phyloP scores from a whole-genome alignment of 2,329 filamentous ascomycete genomes.

The Cordyceps pruinosa region DNA sequence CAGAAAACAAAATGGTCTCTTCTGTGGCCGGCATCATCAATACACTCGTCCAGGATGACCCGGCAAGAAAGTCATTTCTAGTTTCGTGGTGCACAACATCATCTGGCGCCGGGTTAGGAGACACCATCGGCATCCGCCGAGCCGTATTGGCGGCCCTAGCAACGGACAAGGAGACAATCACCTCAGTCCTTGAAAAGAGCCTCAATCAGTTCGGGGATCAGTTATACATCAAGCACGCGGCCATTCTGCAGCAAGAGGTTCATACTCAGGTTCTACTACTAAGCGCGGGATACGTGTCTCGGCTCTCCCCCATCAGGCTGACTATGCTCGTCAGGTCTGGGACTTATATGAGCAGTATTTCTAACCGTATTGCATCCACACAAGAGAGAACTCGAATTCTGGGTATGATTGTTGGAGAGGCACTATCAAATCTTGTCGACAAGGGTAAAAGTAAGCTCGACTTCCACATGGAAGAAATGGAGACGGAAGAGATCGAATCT shows the following conservation, averaged over 20 bases:
- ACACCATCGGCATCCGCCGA: slow-evolving; percentile 58
- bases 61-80: slow-evolving; percentile 46
- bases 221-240: slow-evolving; percentile 77
- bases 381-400: slow-evolving; percentile 71
- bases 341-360: slow-evolving; percentile 69
- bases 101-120: slow-evolving; percentile 58
- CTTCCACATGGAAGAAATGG: slow-evolving; percentile 77
- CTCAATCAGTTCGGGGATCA: slow-evolving; percentile 75
- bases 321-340: slow-evolving; percentile 64
- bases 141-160: slow-evolving; percentile 55
- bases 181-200: slow-evolving; percentile 57
- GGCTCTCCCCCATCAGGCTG: slow-evolving; percentile 58
- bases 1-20: slow-evolving; percentile 37
- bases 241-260: slow-evolving; percentile 82
- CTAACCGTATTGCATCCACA: slow-evolving; percentile 74
- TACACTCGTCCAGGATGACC: slow-evolving; percentile 39
- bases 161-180: slow-evolving; percentile 43
- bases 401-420: slow-evolving; percentile 81
- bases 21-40: slow-evolving; percentile 53
- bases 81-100: slow-evolving; percentile 58
- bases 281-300: slow-evolving; percentile 66
- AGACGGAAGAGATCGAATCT: slow-evolving; percentile 64
- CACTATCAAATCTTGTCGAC: slow-evolving; percentile 55
- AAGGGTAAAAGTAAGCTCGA: slow-evolving; percentile 67
- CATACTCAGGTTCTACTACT: slow-evolving; percentile 75